Evolutionary conservation across 148 eudicot species (phyloP), one percentile per base, ranked within the genome.

Genomic region (Salicornia ramosissima): DNA sequence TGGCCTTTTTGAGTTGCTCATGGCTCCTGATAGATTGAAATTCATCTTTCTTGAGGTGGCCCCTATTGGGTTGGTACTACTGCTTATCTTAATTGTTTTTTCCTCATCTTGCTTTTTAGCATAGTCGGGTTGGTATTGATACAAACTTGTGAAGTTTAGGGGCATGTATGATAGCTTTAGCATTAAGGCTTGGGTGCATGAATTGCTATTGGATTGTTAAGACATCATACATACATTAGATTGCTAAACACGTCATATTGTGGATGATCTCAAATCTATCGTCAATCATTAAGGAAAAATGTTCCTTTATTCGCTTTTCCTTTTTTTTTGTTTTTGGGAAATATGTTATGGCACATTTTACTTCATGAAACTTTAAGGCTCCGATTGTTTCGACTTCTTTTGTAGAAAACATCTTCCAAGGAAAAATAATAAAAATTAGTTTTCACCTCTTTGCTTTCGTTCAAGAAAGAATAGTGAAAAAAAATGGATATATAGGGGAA

Each of bases 41-140:
- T 85, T 93, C 63, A 57, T 90, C 54, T 80, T 88, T 79, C 79
- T 83, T 71, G 94, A 93, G 83, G 92, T 83, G 67, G 66, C 68
- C 39, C 95, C 95, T 65, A 85, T 93, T 77, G 98, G 98, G 98
- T 93, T 74, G 64, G 89, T 82, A 71, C 76, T 33, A 55, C 18
- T 63, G 25, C 70, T 34, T 52, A 54, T 81, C 26, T 59, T 56
- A 57, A 2, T 59, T 22, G 36, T 64, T 47, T 50, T 59, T 33
- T 49, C 30, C 54, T 67, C 8, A 45, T 58, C 51, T 50, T 56
- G 6, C 25, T 31, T 34, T 47, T 39, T 10, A 22, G 63, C 12
- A 28, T 60, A 33, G 15, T 36, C 4, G 6, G 30, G 21, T 5
- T 50, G 28, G 42, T 26, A 29, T 26, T 30, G 13, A 0, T 54